A percentile compares a stretch with the other conserved stretches of the same genome.
These are phyloP conservation scores for Gymnopilus junonius DNA, from an alignment of 768 basidiomycete genomes.

Conservation along the genomic window DNA sequence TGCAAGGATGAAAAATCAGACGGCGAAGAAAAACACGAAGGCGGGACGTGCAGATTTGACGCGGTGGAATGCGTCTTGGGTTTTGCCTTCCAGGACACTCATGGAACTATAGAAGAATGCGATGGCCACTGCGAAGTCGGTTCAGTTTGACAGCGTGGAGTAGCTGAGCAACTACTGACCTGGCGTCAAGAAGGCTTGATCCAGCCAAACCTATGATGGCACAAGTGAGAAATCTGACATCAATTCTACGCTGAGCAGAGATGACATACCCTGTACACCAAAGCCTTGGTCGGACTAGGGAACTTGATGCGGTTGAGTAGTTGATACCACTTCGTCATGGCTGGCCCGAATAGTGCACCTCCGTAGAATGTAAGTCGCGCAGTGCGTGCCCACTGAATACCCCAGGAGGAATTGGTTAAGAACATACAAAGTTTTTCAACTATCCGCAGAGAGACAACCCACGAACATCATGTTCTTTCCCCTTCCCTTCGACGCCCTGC, in stretches of 20 bases:
- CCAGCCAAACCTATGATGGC: slow-evolving; percentile 67
- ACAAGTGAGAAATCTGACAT: background rate
- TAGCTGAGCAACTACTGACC: slow-evolving; percentile 36
- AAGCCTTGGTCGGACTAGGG: slow-evolving; percentile 55
- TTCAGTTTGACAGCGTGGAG: background rate
- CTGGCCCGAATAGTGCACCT: slow-evolving; percentile 80
- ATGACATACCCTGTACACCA: slow-evolving; percentile 62
- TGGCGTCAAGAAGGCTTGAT: slow-evolving; percentile 81
- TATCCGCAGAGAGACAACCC: background rate
- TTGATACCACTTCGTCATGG: slow-evolving; percentile 82
- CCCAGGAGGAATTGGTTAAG: background rate
- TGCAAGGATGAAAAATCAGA: slow-evolving; percentile 24
- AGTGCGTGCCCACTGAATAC: slow-evolving; percentile 39
- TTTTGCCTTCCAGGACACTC: slow-evolving; percentile 81
- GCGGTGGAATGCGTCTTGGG: slow-evolving; percentile 49
- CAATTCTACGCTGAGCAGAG: background rate
- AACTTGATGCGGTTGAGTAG: slow-evolving; percentile 75
- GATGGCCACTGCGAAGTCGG: slow-evolving; percentile 40
- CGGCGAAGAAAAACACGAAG: background rate
- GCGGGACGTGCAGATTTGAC: slow-evolving; percentile 42
- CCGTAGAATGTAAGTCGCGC: slow-evolving; percentile 74
- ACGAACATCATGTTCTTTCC: slow-evolving; percentile 77
- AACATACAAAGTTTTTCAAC: background rate
- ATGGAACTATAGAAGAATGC: slow-evolving; percentile 70
- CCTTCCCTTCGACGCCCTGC: slow-evolving; percentile 77